Evolutionary conservation across 73 alveolate species (phyloP).

Genomic region (Paramecium tetraurelia): DNA sequence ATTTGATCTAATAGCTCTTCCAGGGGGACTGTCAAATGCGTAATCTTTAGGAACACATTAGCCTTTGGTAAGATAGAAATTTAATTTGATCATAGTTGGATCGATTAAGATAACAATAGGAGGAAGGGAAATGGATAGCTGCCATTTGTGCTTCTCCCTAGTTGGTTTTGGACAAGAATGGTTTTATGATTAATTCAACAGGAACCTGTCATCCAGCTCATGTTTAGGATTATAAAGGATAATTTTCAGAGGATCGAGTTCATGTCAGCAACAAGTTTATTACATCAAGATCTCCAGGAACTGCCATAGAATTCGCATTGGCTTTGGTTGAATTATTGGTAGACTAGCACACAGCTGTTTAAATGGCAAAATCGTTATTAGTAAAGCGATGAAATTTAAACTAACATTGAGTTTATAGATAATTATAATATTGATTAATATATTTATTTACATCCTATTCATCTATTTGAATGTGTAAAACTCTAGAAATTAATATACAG

Average conservation of each 20-base stretch:
- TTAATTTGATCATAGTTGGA: constrained; percentile 48
- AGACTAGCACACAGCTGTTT: constrained; percentile 70
- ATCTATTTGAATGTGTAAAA: not conserved
- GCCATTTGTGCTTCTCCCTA: constrained; percentile 96
- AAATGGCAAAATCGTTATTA: constrained; percentile 20
- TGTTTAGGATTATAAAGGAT: constrained; percentile 69
- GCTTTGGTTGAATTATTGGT: constrained; percentile 76
- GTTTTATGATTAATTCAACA: constrained; percentile 75
- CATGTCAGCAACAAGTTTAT: constrained; percentile 78
- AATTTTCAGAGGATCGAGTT: constrained; percentile 74
- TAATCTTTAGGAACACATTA: constrained; percentile 53
- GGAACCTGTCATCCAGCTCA: constrained; percentile 91
- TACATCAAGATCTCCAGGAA: constrained; percentile 85
- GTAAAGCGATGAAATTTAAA: constrained; percentile 13
- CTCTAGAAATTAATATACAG: not conserved
- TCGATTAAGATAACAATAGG: constrained; percentile 71
- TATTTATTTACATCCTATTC: not conserved
- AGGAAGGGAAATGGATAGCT: constrained; percentile 75
- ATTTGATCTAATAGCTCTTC: constrained; percentile 77
- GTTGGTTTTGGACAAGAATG: constrained; percentile 79
- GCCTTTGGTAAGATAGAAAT: constrained; percentile 1
- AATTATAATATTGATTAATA: not conserved
- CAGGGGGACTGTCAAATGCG: constrained; percentile 90
- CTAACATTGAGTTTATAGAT: not conserved
- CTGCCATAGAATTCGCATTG: constrained; percentile 82